Evolutionary conservation across 2,329 filamentous ascomycete species (phyloP).

Genomic region (Parastagonospora nodorum): DNA sequence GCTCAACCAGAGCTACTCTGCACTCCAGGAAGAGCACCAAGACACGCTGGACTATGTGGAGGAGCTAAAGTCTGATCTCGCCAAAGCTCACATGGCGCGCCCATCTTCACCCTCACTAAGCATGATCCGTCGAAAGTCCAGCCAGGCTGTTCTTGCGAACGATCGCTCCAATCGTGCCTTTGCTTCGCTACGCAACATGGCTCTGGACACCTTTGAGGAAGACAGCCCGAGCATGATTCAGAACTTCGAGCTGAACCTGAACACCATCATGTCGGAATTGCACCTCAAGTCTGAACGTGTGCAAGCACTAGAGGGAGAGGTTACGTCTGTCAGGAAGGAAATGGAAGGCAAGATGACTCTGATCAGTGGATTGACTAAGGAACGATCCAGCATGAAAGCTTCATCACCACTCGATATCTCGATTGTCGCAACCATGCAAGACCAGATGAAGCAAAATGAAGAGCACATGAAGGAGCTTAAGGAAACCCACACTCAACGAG

Average conservation of each 20-base stretch:
- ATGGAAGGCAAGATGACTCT: constrained; percentile 97
- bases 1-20: constrained; percentile 77
- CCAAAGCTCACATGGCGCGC: constrained; percentile 69
- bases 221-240: constrained; percentile 86
- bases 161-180: constrained; percentile 93
- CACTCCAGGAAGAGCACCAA: constrained; percentile 81
- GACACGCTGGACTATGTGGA: constrained; percentile 85
- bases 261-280: constrained; percentile 90
- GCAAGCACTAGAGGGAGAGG: constrained; percentile 84
- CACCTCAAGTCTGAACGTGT: constrained; percentile 86
- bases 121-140: constrained; percentile 92
- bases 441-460: constrained; percentile 87
- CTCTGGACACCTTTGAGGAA: constrained; percentile 80
- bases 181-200: constrained; percentile 85
- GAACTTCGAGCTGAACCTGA: constrained; percentile 89
- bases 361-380: constrained; percentile 90
- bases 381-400: constrained; percentile 85
- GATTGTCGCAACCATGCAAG: constrained; percentile 82
- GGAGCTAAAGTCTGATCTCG: constrained; percentile 84
- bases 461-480: constrained; percentile 74
- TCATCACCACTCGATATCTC: constrained; percentile 87
- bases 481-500: constrained; percentile 72
- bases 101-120: constrained; percentile 70
- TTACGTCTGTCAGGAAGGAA: constrained; percentile 84
- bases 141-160: constrained; percentile 82